Evolutionary conservation across 2,329 filamentous ascomycete species (phyloP).

Genomic region (Sporothrix globosa): DNA sequence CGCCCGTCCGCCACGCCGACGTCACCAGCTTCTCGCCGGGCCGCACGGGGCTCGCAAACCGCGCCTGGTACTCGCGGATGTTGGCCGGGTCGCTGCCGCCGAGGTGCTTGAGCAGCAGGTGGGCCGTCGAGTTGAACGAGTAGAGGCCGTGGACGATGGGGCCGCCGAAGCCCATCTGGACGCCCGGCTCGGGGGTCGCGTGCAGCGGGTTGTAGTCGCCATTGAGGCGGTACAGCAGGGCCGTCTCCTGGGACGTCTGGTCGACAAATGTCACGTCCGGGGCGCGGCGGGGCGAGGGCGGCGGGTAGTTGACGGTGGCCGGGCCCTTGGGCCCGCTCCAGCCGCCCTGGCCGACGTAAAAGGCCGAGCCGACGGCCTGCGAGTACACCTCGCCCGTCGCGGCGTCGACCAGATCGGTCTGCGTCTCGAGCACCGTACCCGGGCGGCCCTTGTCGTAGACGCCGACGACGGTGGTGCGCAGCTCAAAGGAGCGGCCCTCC

Average conservation of each 20-base stretch:
- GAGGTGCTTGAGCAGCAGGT: slow-evolving; percentile 71
- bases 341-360: slow-evolving; percentile 76
- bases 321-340: slow-evolving; percentile 94
- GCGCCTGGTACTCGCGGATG: slow-evolving; percentile 83
- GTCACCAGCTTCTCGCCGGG: slow-evolving; percentile 81
- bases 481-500: slow-evolving; percentile 72
- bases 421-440: slow-evolving; percentile 78
- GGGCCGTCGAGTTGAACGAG: slow-evolving; percentile 79
- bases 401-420: slow-evolving; percentile 75
- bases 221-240: slow-evolving; percentile 80
- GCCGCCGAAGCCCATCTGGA: slow-evolving; percentile 89
- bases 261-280: slow-evolving; percentile 72
- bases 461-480: slow-evolving; percentile 75
- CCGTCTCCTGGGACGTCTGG: slow-evolving; percentile 72
- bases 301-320: slow-evolving; percentile 75
- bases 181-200: slow-evolving; percentile 79
- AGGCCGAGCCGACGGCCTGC: slow-evolving; percentile 69
- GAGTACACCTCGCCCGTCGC: slow-evolving; percentile 70
- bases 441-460: slow-evolving; percentile 90
- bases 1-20: slow-evolving; percentile 78
- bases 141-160: slow-evolving; percentile 88
- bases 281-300: slow-evolving; percentile 68
- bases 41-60: slow-evolving; percentile 82
- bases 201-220: slow-evolving; percentile 95
- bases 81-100: slow-evolving; percentile 79